These are phyloP conservation scores for Paraphaeosphaeria sporulosa DNA, from an alignment of 2,329 filamentous ascomycete genomes.

Conservation along the genomic window DNA sequence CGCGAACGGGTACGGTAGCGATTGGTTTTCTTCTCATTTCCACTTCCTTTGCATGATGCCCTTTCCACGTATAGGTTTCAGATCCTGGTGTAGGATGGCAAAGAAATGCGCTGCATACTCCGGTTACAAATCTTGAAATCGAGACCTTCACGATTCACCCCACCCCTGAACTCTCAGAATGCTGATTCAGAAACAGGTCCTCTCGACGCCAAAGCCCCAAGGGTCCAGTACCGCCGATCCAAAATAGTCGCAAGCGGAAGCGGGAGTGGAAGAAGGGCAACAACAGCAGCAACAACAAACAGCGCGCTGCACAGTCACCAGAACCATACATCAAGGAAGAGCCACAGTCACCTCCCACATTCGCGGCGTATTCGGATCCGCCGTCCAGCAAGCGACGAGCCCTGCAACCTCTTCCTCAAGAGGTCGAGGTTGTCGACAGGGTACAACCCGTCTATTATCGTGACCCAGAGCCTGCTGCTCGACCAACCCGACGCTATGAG, in stretches of 20 bases:
- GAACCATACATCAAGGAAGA: constrained; percentile 69
- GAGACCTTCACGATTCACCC: not conserved
- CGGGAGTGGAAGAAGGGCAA: constrained; percentile 51
- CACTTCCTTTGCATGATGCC: constrained; percentile 29
- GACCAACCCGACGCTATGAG: constrained; percentile 53
- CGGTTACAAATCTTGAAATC: not conserved
- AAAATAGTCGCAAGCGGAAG: constrained; percentile 61
- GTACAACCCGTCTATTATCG: constrained; percentile 57
- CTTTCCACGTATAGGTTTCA: constrained; percentile 5
- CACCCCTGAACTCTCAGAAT: not conserved
- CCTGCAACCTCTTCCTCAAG: constrained; percentile 43
- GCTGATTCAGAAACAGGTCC: constrained; percentile 30
- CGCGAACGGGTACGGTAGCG: constrained; percentile 42
- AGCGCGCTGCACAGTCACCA: constrained; percentile 42
- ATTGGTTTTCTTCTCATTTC: constrained; percentile 19
- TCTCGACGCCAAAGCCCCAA: constrained; percentile 56
- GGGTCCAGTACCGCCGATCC: constrained; percentile 50
- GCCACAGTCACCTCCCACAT: constrained; percentile 67
- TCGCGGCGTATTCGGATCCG: constrained; percentile 51
- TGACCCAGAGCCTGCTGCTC: constrained; percentile 45
- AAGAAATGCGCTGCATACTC: not conserved
- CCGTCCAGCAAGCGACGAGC: constrained; percentile 51
- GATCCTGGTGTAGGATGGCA: constrained; percentile 25
- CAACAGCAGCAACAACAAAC: constrained; percentile 46
- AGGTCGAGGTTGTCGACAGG: constrained; percentile 49